A percentile compares a stretch with the other conserved stretches of the same genome.
Evolutionary conservation across 2,329 filamentous ascomycete species (phyloP).

Genomic region (Cucurbitaria berberidis): DNA sequence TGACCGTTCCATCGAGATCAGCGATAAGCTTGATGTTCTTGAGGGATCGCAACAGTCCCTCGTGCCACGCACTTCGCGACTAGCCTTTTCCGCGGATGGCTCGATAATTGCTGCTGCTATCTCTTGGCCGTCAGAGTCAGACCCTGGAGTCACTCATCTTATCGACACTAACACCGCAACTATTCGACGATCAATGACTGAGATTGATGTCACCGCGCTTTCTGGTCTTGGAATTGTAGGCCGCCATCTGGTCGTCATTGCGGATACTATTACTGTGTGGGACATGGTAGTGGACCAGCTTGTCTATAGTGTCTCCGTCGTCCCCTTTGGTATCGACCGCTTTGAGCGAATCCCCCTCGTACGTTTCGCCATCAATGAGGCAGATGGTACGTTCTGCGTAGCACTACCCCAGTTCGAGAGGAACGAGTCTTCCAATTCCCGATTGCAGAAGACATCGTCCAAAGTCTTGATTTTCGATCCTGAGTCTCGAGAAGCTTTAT

Average conservation of each 20-base stretch:
- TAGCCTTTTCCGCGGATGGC: slow-evolving; percentile 70
- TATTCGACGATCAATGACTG: slow-evolving; percentile 70
- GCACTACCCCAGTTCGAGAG: slow-evolving; percentile 47
- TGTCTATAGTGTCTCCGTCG: slow-evolving; percentile 67
- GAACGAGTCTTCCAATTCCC: slow-evolving; percentile 35
- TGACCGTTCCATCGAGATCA: slow-evolving; percentile 59
- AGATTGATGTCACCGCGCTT: slow-evolving; percentile 69
- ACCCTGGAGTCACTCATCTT: slow-evolving; percentile 71
- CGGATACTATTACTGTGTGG: slow-evolving; percentile 76
- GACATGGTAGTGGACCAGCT: slow-evolving; percentile 82
- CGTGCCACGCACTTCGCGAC: slow-evolving; percentile 62
- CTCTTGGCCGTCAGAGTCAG: slow-evolving; percentile 45
- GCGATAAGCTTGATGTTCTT: slow-evolving; percentile 43
- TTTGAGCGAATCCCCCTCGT: slow-evolving; percentile 49
- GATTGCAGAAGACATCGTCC: slow-evolving; percentile 50
- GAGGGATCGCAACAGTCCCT: slow-evolving; percentile 35
- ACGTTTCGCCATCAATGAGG: slow-evolving; percentile 75
- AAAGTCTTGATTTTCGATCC: slow-evolving; percentile 71
- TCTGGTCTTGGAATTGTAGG: slow-evolving; percentile 74
- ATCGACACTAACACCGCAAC: slow-evolving; percentile 74
- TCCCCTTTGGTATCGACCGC: slow-evolving; percentile 41
- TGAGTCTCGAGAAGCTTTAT: slow-evolving; percentile 64
- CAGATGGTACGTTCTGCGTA: slow-evolving; percentile 53
- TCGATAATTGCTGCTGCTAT: slow-evolving; percentile 45
- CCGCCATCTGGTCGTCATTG: slow-evolving; percentile 76